Evolutionary conservation across 1,139 yeast genomes (phyloP).

Genomic region (Ogataea hybrid): DNA sequence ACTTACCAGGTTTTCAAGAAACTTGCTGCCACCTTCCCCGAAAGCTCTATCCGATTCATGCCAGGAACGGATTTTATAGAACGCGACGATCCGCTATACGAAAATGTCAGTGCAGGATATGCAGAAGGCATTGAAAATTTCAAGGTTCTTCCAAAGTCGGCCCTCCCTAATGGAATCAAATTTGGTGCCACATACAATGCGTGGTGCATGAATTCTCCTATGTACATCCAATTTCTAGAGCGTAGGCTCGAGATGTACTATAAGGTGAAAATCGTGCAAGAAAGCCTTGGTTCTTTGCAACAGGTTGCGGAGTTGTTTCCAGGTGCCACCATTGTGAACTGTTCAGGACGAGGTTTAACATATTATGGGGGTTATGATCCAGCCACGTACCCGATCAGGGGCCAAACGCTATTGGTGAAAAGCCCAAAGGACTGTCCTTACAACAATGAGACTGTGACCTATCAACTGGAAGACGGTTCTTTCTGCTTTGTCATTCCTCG

Average conservation of each 20-base stretch:
- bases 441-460: conserved; percentile 49
- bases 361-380: conserved; percentile 55
- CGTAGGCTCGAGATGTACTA: conserved; percentile 33
- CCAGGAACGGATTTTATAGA: conserved; percentile 58
- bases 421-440: conserved; percentile 40
- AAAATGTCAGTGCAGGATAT: conserved; percentile 40
- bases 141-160: conserved; percentile 29
- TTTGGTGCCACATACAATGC: conserved; percentile 51
- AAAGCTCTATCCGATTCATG: conserved; percentile 50
- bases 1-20: conserved; percentile 48
- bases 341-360: conserved; percentile 58
- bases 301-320: conserved; percentile 37
- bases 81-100: conserved; percentile 39
- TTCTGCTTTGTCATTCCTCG: conserved; percentile 68
- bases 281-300: conserved; percentile 38
- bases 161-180: conserved; percentile 40
- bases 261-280: conserved; percentile 43
- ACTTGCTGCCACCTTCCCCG: conserved; percentile 44
- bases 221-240: conserved; percentile 48
- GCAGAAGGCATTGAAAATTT: conserved; percentile 44
- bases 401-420: conserved; percentile 42
- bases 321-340: conserved; percentile 44
- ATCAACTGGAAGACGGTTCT: conserved; percentile 50
- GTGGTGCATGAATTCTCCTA: conserved; percentile 62
- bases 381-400: conserved; percentile 50